Base-by-base conservation (phyloP, 345 rosid genomes). In the Xanthoceras sorbifolium region DNA sequence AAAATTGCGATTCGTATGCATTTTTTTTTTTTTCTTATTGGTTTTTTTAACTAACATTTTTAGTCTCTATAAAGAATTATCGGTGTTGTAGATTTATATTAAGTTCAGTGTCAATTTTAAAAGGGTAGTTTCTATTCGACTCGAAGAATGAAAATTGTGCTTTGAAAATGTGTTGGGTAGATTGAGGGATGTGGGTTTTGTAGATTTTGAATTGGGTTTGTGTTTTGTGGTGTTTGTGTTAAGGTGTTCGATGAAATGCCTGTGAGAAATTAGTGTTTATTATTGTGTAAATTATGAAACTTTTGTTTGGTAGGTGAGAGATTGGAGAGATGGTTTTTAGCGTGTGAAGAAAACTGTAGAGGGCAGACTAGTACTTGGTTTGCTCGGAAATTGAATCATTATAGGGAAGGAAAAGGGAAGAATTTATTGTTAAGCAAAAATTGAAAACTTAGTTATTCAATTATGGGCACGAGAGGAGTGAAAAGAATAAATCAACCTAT, bases 241-340 rank as follows among this genome's bases (percentile, higher is more conserved):
- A 4, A 76, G 32, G 11, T 68, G 79, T 76, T 76, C 38, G 79
- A 68, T 76, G 22, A 60, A 76, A 76, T 76, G 44, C 60, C 31
- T 26, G 46, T 55, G 12, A 22, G 28, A 55, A 17, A 7, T 20
- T 55, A 22, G 4, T 6, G 10, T 55, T 22, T 55, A n/a, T n/a
- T n/a, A n/a, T n/a, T 55, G 12, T 55, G 54, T 15, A 48, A 17
- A 48, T 17, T 48, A 15, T 48, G 7, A 17, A 48, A 48, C 54
- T 48, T 8, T 32, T 40, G 9, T 40, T 15, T 48, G 20, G 20
- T 15, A 1, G 20, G 54, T 9, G 54, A 48, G 54, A 6, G 15
- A 48, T 48, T 9, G 12, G 46, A 32, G 36, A 4, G 36, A 4
- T 1, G 36, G 36, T 4, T 32, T 32, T 32, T 32, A 32, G 0